Conservation (phyloP, 169 alveolate genomes). For the Plasmodium gonderi region DNA sequence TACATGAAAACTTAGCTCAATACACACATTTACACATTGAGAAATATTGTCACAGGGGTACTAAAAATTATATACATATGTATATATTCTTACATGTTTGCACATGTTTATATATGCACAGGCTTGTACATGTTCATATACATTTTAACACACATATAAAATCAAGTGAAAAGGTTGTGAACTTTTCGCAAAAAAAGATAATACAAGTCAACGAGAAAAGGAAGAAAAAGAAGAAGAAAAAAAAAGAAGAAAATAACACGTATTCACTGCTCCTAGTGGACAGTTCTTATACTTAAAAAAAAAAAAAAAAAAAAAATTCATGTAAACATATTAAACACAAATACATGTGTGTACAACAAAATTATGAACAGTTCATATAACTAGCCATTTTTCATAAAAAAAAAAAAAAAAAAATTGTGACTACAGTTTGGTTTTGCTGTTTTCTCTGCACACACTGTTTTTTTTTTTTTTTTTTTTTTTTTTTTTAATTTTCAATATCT, state of each 20-base stretch:
- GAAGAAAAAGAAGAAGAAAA: too few species aligned
- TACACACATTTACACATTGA: background rate
- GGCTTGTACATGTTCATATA: background rate
- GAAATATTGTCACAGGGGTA: background rate
- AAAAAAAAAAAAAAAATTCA: background rate
- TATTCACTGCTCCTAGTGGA: background rate
- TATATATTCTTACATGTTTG: background rate
- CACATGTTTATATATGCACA: background rate
- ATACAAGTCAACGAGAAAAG: background rate
- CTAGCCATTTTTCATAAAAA: background rate
- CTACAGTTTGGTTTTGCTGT: background rate
- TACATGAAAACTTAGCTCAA: background rate
- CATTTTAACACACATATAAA: background rate
- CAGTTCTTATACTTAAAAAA: background rate
- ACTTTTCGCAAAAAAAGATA: background rate
- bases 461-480: background rate
- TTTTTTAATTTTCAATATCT: background rate
- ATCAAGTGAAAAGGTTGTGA: background rate
- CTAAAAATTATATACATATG: background rate
- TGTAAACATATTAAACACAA: background rate
- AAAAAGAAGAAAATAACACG: background rate
- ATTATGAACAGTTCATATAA: conserved; percentile 45
- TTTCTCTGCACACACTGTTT: background rate
- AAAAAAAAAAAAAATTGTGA: background rate
- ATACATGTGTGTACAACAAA: conserved; percentile 3